phyloP scores from a whole-genome alignment of 2,329 filamentous ascomycete species.

The Phialophora macrospora region DNA sequence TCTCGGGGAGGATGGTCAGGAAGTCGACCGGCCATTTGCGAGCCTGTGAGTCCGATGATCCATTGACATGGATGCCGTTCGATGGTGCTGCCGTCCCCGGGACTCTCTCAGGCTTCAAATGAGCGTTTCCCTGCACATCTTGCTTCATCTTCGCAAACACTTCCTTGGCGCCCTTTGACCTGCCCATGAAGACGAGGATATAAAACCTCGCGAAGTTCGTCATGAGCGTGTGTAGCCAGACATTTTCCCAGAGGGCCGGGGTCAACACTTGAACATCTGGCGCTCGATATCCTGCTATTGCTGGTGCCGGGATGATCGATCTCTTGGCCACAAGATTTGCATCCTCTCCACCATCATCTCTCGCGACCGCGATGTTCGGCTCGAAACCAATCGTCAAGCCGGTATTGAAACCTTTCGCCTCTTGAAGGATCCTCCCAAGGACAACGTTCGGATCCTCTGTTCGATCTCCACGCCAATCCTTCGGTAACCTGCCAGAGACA shows the following conservation, averaged over 20 bases:
- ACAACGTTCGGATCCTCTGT: conserved; percentile 40
- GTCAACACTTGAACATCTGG: conserved; percentile 39
- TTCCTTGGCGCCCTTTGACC: conserved; percentile 24
- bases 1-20: conserved; percentile 41
- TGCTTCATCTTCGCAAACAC: conserved; percentile 74
- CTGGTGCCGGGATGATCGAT: conserved; percentile 34
- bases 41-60: conserved; percentile 14
- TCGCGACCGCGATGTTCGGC: conserved; percentile 35
- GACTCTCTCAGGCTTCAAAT: conserved; percentile 53
- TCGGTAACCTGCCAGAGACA: conserved; percentile 43
- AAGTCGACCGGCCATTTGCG: conserved; percentile 36
- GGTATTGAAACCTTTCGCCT: conserved; percentile 40
- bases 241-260: conserved; percentile 37
- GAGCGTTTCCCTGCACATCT: conserved; percentile 78
- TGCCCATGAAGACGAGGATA: conserved; percentile 39
- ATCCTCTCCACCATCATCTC: conserved; percentile 18
- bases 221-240: conserved; percentile 37
- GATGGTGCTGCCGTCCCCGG: conserved; percentile 9
- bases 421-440: conserved; percentile 38
- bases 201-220: conserved; percentile 40
- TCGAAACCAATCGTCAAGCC: conserved; percentile 41
- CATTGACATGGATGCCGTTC: conserved; percentile 26
- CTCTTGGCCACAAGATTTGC: conserved; percentile 22
- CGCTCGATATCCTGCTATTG: conserved; percentile 38
- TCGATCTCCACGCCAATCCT: conserved; percentile 43